Base-by-base conservation (phyloP, 2,329 filamentous ascomycete genomes). In the Fusarium pininemorale region DNA sequence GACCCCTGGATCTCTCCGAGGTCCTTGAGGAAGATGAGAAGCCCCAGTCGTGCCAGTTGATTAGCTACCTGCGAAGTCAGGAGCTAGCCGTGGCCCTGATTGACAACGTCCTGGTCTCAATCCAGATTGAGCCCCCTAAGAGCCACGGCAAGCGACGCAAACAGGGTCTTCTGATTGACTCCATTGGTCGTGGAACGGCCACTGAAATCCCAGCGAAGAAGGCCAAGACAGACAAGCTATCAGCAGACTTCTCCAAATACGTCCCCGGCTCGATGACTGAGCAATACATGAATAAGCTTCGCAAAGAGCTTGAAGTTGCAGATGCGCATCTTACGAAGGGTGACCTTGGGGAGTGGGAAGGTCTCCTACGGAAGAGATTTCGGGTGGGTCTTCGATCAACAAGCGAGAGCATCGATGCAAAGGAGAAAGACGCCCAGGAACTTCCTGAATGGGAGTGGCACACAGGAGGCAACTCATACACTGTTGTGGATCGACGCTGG, bases 81-180 rank as follows among this genome's bases (percentile, higher is more conserved):
- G 91, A 92, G 56, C 83, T 93, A 41, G 90, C 89, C 9, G 87
- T 94, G 26, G 92, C 89, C 6, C 82, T 95, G 12, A 82, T 87
- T n/a, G 89, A 89, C 38, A 87, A 88, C 48, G 87, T 90, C 50
- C 83, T 96, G 38, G 84, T 94, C 22, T 92, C 90, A 3, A 86
- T 95, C 58, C 92, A 94, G 77, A 83, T 92, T n/a, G 90, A 92
- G 77, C 87, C 88, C 5, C 90, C 90, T 3, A 87, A 87, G 76
- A 84, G 82, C 51, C 85, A 88, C n/a, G 85, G 85, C 66, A 88
- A 85, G 71, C 88, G 89, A 81, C 85, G 88, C 42, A 87, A 87
- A 44, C 87, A 90, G 58, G 91, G 92, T 14, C 84, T 93, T 13
- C 83, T 95, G 32, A 92, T 93, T 39, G 92, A 95, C 78, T 92